phyloP scores from a whole-genome alignment of 768 basidiomycete genomes.

The Chalciporus pseudorubinellus region DNA sequence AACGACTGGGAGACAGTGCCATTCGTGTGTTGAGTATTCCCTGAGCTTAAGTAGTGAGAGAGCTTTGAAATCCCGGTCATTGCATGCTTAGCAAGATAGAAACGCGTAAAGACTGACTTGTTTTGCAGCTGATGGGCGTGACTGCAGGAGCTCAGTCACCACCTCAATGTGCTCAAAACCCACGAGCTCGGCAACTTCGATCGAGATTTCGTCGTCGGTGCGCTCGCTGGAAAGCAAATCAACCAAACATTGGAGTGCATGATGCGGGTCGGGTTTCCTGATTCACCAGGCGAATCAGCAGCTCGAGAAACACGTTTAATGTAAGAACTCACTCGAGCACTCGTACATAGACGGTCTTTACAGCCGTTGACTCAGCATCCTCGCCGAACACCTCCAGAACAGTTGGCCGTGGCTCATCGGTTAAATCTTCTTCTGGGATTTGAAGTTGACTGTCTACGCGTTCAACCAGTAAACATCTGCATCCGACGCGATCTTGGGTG shows the following conservation, averaged over 20 bases:
- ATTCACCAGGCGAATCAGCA: conserved; percentile 8
- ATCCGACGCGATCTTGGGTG: neutral
- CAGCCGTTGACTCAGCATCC: neutral
- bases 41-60: conserved; percentile 4
- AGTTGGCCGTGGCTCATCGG: conserved; percentile 26
- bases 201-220: conserved; percentile 70
- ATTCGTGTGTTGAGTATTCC: neutral
- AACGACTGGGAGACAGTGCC: neutral
- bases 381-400: conserved; percentile 33
- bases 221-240: conserved; percentile 47
- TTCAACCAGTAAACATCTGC: conserved; percentile 3
- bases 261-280: conserved; percentile 13
- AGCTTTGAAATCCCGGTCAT: conserved; percentile 12
- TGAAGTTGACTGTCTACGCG: conserved; percentile 16
- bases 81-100: neutral
- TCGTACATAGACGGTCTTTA: conserved; percentile 9
- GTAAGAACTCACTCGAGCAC: conserved; percentile 15
- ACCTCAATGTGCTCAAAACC: conserved; percentile 86
- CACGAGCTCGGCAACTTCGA: conserved; percentile 72
- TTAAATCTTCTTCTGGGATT: conserved; percentile 7
- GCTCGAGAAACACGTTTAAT: neutral
- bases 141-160: conserved; percentile 63
- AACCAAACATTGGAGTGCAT: conserved; percentile 21
- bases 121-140: conserved; percentile 47
- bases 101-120: conserved; percentile 40